Conservation (phyloP, 2,329 filamentous ascomycete species). For the Cryoendolithus antarcticus region DNA sequence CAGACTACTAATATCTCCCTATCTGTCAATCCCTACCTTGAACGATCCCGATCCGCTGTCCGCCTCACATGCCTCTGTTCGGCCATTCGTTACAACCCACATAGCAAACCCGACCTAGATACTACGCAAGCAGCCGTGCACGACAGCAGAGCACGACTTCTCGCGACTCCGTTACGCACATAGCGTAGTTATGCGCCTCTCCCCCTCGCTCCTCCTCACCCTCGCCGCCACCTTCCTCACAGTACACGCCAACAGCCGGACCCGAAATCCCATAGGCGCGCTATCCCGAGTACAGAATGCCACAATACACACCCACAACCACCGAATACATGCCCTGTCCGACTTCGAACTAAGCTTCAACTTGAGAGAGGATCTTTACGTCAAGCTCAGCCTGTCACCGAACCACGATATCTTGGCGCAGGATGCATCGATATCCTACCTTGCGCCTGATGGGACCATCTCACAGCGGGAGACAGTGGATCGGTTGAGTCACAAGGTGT, state of each 20-base stretch:
- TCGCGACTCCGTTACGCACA: too few relatives aligned
- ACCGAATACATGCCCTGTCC: slow-evolving; percentile 67
- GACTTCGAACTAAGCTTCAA: slow-evolving; percentile 76
- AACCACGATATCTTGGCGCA: slow-evolving; percentile 81
- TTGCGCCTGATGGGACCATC: slow-evolving; percentile 60
- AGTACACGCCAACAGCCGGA: slow-evolving; percentile 40
- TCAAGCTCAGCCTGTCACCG: slow-evolving; percentile 73
- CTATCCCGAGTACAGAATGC: slow-evolving; percentile 63
- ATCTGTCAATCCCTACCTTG: too few relatives aligned
- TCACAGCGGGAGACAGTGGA: slow-evolving; percentile 55
- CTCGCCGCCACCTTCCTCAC: slow-evolving; percentile 12
- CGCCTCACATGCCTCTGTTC: too few relatives aligned
- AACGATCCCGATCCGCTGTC: too few relatives aligned
- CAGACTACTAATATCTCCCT: too few relatives aligned
- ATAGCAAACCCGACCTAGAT: too few relatives aligned
- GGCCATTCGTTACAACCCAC: too few relatives aligned
- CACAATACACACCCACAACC: slow-evolving; percentile 63
- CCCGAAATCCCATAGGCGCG: slow-evolving; percentile 64
- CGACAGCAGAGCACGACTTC: too few relatives aligned
- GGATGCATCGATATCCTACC: slow-evolving; percentile 59
- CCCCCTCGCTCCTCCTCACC: slow-evolving; percentile 5
- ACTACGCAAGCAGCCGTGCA: too few relatives aligned
- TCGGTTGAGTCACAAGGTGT: slow-evolving; percentile 66
- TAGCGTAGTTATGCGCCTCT: slow-evolving; percentile 10
- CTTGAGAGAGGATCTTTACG: slow-evolving; percentile 51